Evolutionary conservation across 306 rosid species (phyloP), one percentile per base, ranked within the genome.

Genomic region (Alnus rubra): DNA sequence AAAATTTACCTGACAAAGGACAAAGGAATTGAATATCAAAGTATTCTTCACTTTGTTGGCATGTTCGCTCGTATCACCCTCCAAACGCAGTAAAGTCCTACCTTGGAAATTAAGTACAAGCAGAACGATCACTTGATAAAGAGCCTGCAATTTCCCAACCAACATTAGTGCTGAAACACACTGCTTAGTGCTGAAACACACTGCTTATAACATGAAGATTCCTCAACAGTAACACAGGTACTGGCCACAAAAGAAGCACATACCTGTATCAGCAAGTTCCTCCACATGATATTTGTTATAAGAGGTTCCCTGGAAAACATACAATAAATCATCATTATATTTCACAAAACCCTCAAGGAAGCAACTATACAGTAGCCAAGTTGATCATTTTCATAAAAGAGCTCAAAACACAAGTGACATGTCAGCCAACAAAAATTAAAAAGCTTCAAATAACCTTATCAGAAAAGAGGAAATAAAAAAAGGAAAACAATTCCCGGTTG

Each of bases 201-300:
- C 18, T 69, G 10, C 55, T 9, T 12, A 73, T 70, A 73, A 75
- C 33, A 19, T 77, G 37, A 64, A 76, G 55, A 71, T 71, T 48
- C 10, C 16, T 48, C 13, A 53, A 76, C 69, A 70, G 73, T 76
- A 73, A 51, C 60, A 31, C 51, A 49, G 37, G 54, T 48, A 70
- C 44, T 50, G 49, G 15, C 9, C 52, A 31, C 63, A 4, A 55
- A 71, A 78, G 39, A 45, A 30, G 10, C 63, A 62, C 18, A 71
- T 86, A 92, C 98, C 97, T 95, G 98, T 72, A 95, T 69, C 79
- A 92, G 79, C 84, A 95, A 82, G 79, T 95, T 95, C 85, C 98
- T 91, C 98, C 98, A 92, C 98, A 95, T 91, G 60, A 95, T 85
- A 78, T 95, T 95, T 67, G 98, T 87, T 64, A 95, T 82, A 8